Percentiles rank a stretch among this genome's conserved stretches.
These are phyloP conservation scores for Nicotiana attenuata DNA, from an alignment of 257 asterid species.

Conservation along the genomic window DNA sequence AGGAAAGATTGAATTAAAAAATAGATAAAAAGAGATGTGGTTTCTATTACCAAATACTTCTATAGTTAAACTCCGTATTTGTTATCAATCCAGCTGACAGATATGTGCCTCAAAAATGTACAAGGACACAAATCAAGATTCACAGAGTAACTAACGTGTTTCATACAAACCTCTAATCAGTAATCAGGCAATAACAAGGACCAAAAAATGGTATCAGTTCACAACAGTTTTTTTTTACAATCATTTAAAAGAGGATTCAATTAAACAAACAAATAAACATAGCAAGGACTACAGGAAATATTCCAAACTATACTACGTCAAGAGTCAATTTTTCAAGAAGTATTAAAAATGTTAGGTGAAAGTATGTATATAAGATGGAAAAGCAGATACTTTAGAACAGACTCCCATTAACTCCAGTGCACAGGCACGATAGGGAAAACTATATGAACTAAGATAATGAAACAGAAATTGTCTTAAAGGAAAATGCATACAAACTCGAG, in stretches of 20 bases:
- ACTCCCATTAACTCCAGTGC: background rate
- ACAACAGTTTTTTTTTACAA: background rate
- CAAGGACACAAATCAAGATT: background rate
- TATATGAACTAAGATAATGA: background rate
- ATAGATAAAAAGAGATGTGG: background rate
- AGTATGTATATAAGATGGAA: background rate
- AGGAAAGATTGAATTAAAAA: background rate
- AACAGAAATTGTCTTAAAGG: background rate
- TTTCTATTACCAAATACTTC: no score
- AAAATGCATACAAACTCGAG: slow-evolving; percentile 35
- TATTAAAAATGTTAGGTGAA: background rate
- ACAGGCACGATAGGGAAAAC: background rate
- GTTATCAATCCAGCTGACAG: background rate
- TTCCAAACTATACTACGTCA: background rate
- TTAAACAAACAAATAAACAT: background rate
- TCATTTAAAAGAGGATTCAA: background rate
- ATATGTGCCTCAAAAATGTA: background rate
- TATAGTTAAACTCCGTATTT: background rate
- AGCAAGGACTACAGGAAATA: background rate
- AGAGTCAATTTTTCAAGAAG: background rate
- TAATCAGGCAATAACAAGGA: background rate
- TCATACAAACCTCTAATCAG: background rate
- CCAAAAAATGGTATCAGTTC: background rate
- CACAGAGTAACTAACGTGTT: background rate
- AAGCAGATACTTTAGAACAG: background rate